These are phyloP conservation scores for Trichoderma sp. DNA, from an alignment of 2,329 filamentous ascomycete genomes.

Conservation along the genomic window DNA sequence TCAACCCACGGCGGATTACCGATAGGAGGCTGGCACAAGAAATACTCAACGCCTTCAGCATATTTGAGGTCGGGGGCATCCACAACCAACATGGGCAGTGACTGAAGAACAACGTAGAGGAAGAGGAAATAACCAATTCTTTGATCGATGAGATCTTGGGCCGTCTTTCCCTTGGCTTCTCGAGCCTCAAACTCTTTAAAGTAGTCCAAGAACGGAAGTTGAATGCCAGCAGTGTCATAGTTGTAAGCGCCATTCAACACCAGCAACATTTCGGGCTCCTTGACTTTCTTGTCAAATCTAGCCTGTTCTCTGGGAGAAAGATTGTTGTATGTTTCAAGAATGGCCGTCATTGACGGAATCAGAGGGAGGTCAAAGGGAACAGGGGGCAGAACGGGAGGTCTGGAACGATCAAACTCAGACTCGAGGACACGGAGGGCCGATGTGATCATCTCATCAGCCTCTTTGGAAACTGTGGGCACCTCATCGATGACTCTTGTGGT, in stretches of 20 bases:
- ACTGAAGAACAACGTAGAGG: constrained; percentile 75
- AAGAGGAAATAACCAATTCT: constrained; percentile 81
- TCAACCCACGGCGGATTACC: constrained; percentile 75
- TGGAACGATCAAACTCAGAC: constrained; percentile 85
- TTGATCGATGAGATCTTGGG: constrained; percentile 69
- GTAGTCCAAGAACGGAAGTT: constrained; percentile 65
- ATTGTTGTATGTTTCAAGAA: constrained; percentile 64
- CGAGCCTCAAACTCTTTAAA: constrained; percentile 73
- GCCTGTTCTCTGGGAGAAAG: constrained; percentile 72
- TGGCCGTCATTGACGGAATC: constrained; percentile 67
- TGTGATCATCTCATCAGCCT: constrained; percentile 61
- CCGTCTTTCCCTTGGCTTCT: constrained; percentile 63
- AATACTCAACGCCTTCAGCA: constrained; percentile 76
- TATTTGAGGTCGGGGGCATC: constrained; percentile 71
- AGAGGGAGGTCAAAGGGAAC: constrained; percentile 87
- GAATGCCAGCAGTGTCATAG: constrained; percentile 62
- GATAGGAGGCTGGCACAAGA: constrained; percentile 74
- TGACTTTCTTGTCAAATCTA: constrained; percentile 71
- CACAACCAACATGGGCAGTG: constrained; percentile 73
- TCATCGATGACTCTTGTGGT: constrained; percentile 79
- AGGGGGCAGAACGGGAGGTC: constrained; percentile 85
- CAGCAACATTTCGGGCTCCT: constrained; percentile 74
- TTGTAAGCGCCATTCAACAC: constrained; percentile 84
- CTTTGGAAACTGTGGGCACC: constrained; percentile 55
- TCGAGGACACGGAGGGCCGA: constrained; percentile 77